phyloP scores from a whole-genome alignment of 768 basidiomycete genomes.

The Mycena polygramma region DNA sequence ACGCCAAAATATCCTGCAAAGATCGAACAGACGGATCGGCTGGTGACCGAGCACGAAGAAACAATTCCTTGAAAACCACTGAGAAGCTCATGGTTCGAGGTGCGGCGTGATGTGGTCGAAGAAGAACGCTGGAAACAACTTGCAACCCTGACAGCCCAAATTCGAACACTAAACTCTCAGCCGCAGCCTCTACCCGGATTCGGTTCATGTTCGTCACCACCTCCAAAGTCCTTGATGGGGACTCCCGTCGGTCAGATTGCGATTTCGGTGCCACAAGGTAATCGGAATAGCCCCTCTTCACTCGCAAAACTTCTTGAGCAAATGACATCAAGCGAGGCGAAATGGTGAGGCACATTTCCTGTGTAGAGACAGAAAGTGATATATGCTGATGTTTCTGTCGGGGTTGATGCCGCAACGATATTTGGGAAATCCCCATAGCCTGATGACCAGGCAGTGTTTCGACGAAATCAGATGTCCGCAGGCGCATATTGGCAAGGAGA shows the following conservation, averaged over 20 bases:
- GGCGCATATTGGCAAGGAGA: constrained; percentile 43
- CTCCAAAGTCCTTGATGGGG: constrained; percentile 43
- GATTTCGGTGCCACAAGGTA: constrained; percentile 26
- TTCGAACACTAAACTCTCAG: constrained; percentile 78
- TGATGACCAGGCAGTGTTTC: constrained; percentile 37
- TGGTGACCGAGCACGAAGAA: constrained; percentile 71
- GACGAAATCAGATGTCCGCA: constrained; percentile 41
- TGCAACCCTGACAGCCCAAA: constrained; percentile 60
- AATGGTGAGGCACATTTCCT: constrained; percentile 57
- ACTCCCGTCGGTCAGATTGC: constrained; percentile 35
- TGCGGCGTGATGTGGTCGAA: constrained; percentile 43
- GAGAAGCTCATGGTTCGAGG: constrained; percentile 63
- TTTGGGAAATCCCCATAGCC: constrained; percentile 56
- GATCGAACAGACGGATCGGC: constrained; percentile 52
- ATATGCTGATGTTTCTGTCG: constrained; percentile 47
- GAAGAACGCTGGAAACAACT: constrained; percentile 52
- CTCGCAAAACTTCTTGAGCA: constrained; percentile 66
- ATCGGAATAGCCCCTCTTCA: constrained; percentile 55
- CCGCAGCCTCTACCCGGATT: constrained; percentile 72
- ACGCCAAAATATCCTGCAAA: constrained; percentile 73
- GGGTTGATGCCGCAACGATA: constrained; percentile 56
- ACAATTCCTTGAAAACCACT: constrained; percentile 63
- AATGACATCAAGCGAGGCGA: constrained; percentile 74
- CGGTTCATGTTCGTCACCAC: constrained; percentile 56
- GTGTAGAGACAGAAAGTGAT: constrained; percentile 54